Conservation (phyloP, 495 filamentous ascomycete species). For the Cercophora samala region DNA sequence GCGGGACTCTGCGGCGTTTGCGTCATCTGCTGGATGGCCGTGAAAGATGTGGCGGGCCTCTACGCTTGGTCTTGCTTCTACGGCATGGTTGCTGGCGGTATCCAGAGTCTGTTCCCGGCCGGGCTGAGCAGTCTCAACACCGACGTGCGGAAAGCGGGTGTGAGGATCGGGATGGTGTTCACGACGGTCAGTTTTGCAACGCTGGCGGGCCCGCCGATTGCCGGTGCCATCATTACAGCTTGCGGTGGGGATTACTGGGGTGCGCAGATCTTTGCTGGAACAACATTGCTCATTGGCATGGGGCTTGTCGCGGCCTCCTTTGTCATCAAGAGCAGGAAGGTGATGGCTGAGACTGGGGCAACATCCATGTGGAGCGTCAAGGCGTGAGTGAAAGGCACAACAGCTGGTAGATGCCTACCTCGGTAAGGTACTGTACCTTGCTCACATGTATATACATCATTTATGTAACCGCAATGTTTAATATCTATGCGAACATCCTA, state of each 20-base stretch:
- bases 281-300: conserved; percentile 41
- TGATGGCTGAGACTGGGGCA: conserved; percentile 11
- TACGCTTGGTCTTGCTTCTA: conserved; percentile 64
- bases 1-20: conserved; percentile 51
- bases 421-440: too few relatives aligned
- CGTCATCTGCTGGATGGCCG: conserved; percentile 61
- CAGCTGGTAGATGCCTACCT: conserved; percentile 32
- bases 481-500: too few relatives aligned
- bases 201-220: conserved; percentile 72
- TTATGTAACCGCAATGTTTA: too few relatives aligned
- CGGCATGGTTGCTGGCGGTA: conserved; percentile 60
- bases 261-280: conserved; percentile 62
- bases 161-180: conserved; percentile 77
- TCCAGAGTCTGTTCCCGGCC: conserved; percentile 68
- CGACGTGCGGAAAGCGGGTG: conserved; percentile 65
- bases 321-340: conserved; percentile 34
- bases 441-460: too few relatives aligned
- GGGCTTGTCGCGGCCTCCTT: conserved; percentile 43
- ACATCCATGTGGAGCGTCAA: not conserved
- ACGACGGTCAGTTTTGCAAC: conserved; percentile 69
- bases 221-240: conserved; percentile 60
- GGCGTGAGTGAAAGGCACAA: not conserved
- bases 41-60: conserved; percentile 48
- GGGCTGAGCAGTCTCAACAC: conserved; percentile 57
- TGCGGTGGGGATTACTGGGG: conserved; percentile 55